These are phyloP conservation scores for Populus hybrid DNA, from an alignment of 441 rosid species.

Conservation along the genomic window DNA sequence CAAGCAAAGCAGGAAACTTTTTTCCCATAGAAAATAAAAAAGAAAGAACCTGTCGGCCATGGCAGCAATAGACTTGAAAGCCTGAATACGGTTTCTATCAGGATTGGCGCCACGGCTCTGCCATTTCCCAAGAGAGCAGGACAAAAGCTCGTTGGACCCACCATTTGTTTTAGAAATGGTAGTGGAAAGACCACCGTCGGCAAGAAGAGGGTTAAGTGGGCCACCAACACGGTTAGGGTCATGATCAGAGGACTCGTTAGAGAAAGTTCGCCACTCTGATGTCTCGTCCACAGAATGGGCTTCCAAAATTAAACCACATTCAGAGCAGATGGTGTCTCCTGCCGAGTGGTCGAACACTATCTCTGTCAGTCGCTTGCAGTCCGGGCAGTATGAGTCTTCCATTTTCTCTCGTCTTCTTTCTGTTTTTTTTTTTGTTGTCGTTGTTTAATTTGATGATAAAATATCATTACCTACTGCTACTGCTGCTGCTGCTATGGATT, in stretches of 20 bases:
- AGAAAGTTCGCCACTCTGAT: slow-evolving; percentile 51
- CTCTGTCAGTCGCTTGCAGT: slow-evolving; percentile 42
- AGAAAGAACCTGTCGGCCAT: slow-evolving; percentile 41
- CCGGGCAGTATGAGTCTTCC: slow-evolving; percentile 42
- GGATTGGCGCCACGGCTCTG: slow-evolving; percentile 41
- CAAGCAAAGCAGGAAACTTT: background rate
- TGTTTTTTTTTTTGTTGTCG: background rate
- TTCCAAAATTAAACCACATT: slow-evolving; percentile 49
- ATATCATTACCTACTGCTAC: background rate
- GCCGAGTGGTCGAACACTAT: slow-evolving; percentile 50
- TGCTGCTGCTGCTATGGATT: background rate
- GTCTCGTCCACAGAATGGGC: slow-evolving; percentile 44
- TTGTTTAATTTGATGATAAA: background rate
- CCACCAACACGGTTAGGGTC: slow-evolving; percentile 53
- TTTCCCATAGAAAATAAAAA: background rate
- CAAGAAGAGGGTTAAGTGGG: slow-evolving; percentile 39
- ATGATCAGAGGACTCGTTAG: slow-evolving; percentile 36
- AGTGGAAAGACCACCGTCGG: slow-evolving; percentile 43
- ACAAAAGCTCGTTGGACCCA: slow-evolving; percentile 26
- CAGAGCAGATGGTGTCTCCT: slow-evolving; percentile 48
- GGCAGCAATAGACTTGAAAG: slow-evolving; percentile 35
- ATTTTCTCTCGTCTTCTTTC: slow-evolving; percentile 5
- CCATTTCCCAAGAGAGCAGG: slow-evolving; percentile 38
- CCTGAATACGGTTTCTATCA: slow-evolving; percentile 35
- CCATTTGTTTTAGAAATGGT: slow-evolving; percentile 38